A percentile compares a stretch with the other conserved stretches of the same genome.
Evolutionary conservation across 2,329 filamentous ascomycete species (phyloP).

Genomic region (Penicillium verrucosum): DNA sequence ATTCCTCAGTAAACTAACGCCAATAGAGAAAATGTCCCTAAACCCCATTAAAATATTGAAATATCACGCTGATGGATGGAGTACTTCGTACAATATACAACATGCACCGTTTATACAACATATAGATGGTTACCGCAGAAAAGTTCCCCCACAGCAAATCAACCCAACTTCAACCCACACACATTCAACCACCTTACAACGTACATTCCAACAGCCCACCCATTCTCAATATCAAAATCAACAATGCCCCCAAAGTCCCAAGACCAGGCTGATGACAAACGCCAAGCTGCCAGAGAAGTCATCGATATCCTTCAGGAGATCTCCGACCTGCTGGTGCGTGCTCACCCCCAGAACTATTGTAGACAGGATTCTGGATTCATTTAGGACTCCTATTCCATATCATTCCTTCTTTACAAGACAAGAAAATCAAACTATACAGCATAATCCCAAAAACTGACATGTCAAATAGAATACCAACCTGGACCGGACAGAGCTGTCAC

Average conservation of each 20-base stretch:
- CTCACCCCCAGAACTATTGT: background rate
- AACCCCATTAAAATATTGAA: too few relatives aligned
- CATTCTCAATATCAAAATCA: background rate
- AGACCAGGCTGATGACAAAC: constrained; percentile 44
- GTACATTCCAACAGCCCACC: background rate
- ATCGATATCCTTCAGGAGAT: constrained; percentile 53
- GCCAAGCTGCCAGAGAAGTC: constrained; percentile 50
- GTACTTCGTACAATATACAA: background rate
- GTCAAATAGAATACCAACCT: constrained; percentile 80
- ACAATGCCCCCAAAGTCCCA: constrained; percentile 35
- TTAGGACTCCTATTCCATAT: background rate
- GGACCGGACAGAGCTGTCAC: constrained; percentile 83
- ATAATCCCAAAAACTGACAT: background rate
- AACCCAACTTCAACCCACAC: constrained; percentile 5
- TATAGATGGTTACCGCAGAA: background rate
- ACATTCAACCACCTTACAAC: background rate
- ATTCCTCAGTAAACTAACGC: background rate
- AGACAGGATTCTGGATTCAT: background rate
- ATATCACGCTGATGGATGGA: background rate
- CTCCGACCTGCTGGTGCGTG: constrained; percentile 45
- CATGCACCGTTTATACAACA: too few relatives aligned
- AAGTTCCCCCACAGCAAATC: background rate
- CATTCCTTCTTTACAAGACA: too few relatives aligned
- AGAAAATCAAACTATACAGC: background rate
- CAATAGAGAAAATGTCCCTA: background rate